phyloP scores from a whole-genome alignment of 208 protist species.

The Leptomonas pyrrhocoris region DNA sequence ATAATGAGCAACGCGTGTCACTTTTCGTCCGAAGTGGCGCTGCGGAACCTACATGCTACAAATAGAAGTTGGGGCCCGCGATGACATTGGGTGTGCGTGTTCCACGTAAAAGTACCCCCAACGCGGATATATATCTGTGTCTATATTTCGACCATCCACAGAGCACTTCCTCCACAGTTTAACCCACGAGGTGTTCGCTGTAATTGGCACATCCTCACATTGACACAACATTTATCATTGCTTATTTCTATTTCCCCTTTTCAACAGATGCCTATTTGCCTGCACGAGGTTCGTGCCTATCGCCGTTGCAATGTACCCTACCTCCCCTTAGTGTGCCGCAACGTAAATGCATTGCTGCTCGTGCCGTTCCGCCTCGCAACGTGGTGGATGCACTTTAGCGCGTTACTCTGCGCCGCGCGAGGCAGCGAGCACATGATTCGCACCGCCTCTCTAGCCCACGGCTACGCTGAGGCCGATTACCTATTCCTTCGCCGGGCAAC shows the following conservation, averaged over 20 bases:
- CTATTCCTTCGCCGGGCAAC: slow-evolving; percentile 44
- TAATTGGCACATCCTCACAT: too few relatives aligned
- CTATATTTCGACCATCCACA: too few relatives aligned
- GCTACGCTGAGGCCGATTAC: slow-evolving; percentile 45
- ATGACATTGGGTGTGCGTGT: too few relatives aligned
- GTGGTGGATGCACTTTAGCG: slow-evolving; percentile 59
- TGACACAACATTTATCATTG: neutral
- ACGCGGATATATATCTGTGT: too few relatives aligned
- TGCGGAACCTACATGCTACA: too few relatives aligned
- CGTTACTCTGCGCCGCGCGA: slow-evolving; percentile 53
- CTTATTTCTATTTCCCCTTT: neutral
- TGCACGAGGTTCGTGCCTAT: slow-evolving; percentile 13
- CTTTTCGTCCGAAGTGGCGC: too few relatives aligned
- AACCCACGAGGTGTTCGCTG: neutral
- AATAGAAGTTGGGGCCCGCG: too few relatives aligned
- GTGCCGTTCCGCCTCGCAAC: slow-evolving; percentile 59
- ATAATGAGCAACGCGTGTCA: too few relatives aligned
- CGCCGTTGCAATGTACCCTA: slow-evolving; percentile 19
- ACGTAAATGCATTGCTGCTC: slow-evolving; percentile 52
- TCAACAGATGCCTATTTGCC: slow-evolving; percentile 26
- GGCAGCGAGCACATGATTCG: slow-evolving; percentile 63
- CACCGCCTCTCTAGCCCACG: slow-evolving; percentile 31
- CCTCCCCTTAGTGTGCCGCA: slow-evolving; percentile 30
- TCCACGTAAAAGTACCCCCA: too few relatives aligned
- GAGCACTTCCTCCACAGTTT: too few relatives aligned